These are phyloP conservation scores for Talinum fruticosum DNA, from an alignment of 148 eudicot species.

Conservation along the genomic window DNA sequence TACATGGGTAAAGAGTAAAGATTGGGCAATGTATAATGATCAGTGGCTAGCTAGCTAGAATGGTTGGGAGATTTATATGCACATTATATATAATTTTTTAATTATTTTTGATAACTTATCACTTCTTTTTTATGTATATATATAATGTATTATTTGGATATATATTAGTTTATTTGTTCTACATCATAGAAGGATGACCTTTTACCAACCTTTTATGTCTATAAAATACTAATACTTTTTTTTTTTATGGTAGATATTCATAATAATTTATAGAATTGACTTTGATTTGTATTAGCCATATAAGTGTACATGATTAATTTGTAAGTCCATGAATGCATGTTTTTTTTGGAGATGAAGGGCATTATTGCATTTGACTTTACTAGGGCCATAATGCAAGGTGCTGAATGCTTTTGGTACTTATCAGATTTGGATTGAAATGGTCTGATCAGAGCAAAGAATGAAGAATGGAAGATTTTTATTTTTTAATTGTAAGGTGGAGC, in stretches of 20 bases:
- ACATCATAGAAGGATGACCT: neutral
- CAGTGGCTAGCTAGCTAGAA: neutral
- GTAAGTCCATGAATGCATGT: neutral
- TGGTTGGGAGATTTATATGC: too few species aligned
- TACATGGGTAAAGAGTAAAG: constrained; percentile 6
- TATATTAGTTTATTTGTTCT: neutral
- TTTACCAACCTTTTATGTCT: neutral
- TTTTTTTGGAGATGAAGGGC: neutral
- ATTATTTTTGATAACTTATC: neutral
- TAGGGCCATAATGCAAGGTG: neutral
- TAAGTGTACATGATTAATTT: neutral
- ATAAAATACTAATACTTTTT: neutral
- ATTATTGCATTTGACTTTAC: neutral
- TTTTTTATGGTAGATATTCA: neutral
- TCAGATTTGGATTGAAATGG: too few species aligned
- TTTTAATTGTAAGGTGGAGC: too few species aligned
- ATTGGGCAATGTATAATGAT: neutral
- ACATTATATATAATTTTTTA: neutral
- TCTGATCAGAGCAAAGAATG: too few species aligned
- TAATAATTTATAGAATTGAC: neutral
- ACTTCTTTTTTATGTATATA: neutral
- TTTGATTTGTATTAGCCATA: neutral
- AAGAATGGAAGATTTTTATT: too few species aligned
- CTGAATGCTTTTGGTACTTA: too few species aligned
- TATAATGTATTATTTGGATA: neutral